These are phyloP conservation scores for Nemania serpens DNA, from an alignment of 2,329 filamentous ascomycete species.

Conservation along the genomic window DNA sequence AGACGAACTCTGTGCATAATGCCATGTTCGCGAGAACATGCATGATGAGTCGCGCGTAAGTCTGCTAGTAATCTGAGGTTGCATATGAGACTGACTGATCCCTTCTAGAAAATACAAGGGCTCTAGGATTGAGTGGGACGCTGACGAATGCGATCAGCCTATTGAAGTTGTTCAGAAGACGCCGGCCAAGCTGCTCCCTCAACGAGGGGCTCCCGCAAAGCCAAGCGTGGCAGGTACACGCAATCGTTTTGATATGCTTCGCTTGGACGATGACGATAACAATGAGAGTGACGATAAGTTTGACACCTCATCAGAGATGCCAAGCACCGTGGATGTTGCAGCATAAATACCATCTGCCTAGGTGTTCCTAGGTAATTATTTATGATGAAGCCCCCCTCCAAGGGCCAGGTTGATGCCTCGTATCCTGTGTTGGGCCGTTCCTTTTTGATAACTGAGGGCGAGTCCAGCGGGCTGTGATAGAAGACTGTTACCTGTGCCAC, in stretches of 20 bases:
- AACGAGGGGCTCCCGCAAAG: constrained; percentile 19
- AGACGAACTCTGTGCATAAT: constrained; percentile 76
- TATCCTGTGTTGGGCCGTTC: not conserved
- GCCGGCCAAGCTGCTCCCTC: constrained; percentile 22
- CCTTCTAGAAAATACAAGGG: constrained; percentile 66
- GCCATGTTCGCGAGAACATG: constrained; percentile 77
- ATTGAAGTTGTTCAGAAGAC: constrained; percentile 46
- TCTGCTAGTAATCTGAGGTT: constrained; percentile 20
- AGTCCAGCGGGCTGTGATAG: not conserved
- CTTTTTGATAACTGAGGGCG: not conserved
- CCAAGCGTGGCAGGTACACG: constrained; percentile 18
- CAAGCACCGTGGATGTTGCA: constrained; percentile 34
- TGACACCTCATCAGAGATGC: constrained; percentile 41
- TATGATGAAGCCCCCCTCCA: not conserved
- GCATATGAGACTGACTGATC: constrained; percentile 37
- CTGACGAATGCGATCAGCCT: constrained; percentile 73
- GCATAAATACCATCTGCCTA: constrained; percentile 20
- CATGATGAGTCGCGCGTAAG: constrained; percentile 68
- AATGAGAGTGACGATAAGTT: constrained; percentile 39
- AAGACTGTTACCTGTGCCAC: not conserved
- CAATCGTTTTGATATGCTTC: constrained; percentile 40
- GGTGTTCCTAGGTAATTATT: not conserved
- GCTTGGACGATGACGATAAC: constrained; percentile 39
- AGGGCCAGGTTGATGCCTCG: not conserved
- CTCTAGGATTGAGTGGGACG: constrained; percentile 70